Base-by-base conservation (phyloP, 2,329 filamentous ascomycete genomes). In the Venturia asperata region DNA sequence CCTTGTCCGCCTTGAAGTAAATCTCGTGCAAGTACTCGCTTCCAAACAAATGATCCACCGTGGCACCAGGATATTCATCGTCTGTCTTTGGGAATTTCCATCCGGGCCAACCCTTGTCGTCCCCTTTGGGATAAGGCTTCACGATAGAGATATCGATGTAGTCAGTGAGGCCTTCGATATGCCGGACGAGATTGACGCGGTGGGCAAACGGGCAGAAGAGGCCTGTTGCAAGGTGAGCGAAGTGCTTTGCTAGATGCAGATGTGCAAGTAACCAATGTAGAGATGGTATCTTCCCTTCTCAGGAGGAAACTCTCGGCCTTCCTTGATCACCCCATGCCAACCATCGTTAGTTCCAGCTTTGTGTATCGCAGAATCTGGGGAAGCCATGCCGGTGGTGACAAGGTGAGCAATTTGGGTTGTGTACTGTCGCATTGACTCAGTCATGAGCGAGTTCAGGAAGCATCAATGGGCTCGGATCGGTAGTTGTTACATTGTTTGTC, bases 241-340 rank as follows among this genome's bases (percentile, higher is more conserved):
- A 24, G 21, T 13, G 34, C 41, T 30, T 21, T 39, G 15, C 15
- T 10, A 39, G 37, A n/a, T 3, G n/a, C 13, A 11, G 15, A 24
- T 52, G n/a, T 19, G 2, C 4, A 43, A 92, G 77, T 96, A 96
- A 72, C 89, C 92, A 70, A 96, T 88, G 74, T 93, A 99, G 71
- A 99, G 85, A 78, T 97, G 94, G 76, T 99, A 99, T 65, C 94
- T 84, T 63, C 84, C 91, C 77, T 90, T 91, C 78, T 97, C 93
- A 0, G 91, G 84, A 6, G 91, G 89, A 70, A 92, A 96, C 74
- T 87, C 78, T 7, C 90, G 88, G 55, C 84, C 87, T 0, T 85
- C 77, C 17, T 47, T 39, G 55, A 64, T 64, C 1, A 43, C 19
- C 4, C 49, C 63, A 42, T 64, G 49, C 63, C 63, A 64, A 27